phyloP scores from a whole-genome alignment of 164 flowering plant species.

The Chimonanthus praecox region DNA sequence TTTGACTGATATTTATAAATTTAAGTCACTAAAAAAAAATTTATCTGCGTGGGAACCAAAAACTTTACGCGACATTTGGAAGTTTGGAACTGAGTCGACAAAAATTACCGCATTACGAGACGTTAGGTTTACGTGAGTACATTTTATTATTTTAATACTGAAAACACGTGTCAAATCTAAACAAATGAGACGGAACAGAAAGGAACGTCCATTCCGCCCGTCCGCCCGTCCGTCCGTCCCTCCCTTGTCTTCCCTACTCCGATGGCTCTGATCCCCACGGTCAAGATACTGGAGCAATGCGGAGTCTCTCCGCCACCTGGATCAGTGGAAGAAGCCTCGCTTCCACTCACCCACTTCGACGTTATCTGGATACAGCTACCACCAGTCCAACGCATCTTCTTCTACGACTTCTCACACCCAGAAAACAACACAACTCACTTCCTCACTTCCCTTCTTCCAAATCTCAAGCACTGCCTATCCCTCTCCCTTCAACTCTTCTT shows the following conservation, averaged over 20 bases:
- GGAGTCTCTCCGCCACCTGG: background rate
- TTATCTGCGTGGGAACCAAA: too few relatives aligned
- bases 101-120: too few relatives aligned
- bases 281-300: background rate
- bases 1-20: too few relatives aligned
- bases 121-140: too few relatives aligned
- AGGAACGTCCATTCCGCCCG: too few relatives aligned
- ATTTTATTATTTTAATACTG: too few relatives aligned
- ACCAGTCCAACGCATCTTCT: constrained; percentile 11
- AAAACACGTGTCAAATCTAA: too few relatives aligned
- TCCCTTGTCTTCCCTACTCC: background rate
- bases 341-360: constrained; percentile 15
- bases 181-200: too few relatives aligned
- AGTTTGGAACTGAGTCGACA: too few relatives aligned
- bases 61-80: too few relatives aligned
- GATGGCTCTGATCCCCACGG: background rate
- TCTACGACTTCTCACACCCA: background rate
- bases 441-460: constrained; percentile 15
- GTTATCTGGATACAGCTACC: background rate
- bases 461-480: constrained; percentile 34
- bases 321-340: background rate
- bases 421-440: background rate
- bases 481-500: constrained; percentile 35
- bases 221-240: background rate
- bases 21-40: too few relatives aligned